Percentiles rank a stretch among this genome's conserved stretches.
Conservation (phyloP, 2,329 filamentous ascomycete species). For the Trichophyton equinum region DNA sequence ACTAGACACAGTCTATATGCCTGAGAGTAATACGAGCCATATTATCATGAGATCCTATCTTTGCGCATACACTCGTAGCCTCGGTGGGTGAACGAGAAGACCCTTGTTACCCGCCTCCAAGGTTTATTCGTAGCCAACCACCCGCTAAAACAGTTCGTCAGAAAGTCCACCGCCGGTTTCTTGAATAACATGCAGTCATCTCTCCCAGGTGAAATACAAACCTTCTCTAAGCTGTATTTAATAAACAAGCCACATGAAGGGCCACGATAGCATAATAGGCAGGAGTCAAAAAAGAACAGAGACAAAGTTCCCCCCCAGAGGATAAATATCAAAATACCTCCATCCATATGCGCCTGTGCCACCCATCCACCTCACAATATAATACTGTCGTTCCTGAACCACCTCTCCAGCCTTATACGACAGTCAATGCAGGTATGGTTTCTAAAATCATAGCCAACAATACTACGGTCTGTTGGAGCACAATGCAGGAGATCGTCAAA, state of each 20-base stretch:
- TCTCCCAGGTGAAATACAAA: neutral
- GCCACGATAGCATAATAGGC: neutral
- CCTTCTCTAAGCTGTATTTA: neutral
- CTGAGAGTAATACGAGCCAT: neutral
- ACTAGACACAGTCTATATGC: neutral
- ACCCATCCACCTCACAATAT: neutral
- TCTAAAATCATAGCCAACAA: neutral
- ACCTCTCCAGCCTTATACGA: neutral
- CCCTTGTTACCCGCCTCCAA: too few relatives aligned
- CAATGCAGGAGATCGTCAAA: constrained; percentile 10
- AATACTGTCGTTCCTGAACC: neutral
- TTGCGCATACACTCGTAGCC: neutral
- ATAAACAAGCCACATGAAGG: constrained; percentile 4
- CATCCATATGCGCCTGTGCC: too few relatives aligned
- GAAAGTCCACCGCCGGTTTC: too few relatives aligned
- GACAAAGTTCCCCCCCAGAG: neutral
- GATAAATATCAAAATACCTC: too few relatives aligned
- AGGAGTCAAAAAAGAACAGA: neutral
- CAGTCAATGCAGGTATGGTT: constrained; percentile 7
- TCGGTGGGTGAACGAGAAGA: neutral
- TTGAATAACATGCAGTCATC: too few relatives aligned
- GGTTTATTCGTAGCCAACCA: too few relatives aligned
- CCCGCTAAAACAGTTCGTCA: too few relatives aligned
- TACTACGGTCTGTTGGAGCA: constrained; percentile 9
- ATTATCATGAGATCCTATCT: neutral